A percentile compares a stretch with the other conserved stretches of the same genome.
These are phyloP conservation scores for Collybia sp. DNA, from an alignment of 768 basidiomycete species.

Conservation along the genomic window DNA sequence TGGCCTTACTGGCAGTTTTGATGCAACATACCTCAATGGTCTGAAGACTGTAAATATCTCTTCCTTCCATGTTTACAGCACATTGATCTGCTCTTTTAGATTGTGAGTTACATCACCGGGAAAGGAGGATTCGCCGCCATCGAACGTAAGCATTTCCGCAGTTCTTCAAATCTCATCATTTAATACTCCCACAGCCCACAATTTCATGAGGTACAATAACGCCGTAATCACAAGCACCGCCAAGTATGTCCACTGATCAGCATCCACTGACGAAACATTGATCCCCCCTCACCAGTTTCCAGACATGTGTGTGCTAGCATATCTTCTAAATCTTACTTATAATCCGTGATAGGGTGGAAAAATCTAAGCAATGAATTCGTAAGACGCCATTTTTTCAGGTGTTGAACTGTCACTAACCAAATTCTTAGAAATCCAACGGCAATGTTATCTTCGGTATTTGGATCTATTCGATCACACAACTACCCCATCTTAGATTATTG, in stretches of 20 bases:
- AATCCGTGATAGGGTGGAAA: conserved; percentile 40
- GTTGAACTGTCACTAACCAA: not conserved
- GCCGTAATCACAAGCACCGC: conserved; percentile 43
- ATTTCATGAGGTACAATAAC: conserved; percentile 57
- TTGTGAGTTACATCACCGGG: conserved; percentile 53
- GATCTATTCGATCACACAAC: not conserved
- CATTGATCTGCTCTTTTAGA: conserved; percentile 23
- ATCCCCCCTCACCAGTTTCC: conserved; percentile 30
- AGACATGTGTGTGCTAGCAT: conserved; percentile 33
- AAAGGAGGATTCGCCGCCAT: conserved; percentile 55
- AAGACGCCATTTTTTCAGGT: conserved; percentile 12
- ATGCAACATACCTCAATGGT: conserved; percentile 46
- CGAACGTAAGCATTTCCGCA: conserved; percentile 36
- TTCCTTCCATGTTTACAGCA: not conserved
- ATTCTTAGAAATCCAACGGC: conserved; percentile 35
- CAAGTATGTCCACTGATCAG: conserved; percentile 25
- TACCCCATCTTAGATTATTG: not conserved
- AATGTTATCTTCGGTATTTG: conserved; percentile 50
- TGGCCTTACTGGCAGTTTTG: conserved; percentile 51
- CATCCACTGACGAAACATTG: not conserved
- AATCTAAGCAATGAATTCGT: conserved; percentile 54
- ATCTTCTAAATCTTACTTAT: not conserved
- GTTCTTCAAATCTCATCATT: not conserved
- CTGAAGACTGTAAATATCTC: conserved; percentile 34
- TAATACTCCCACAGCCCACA: conserved; percentile 38